Base-by-base conservation (phyloP, 306 rosid species). In the Fragaria vesca region DNA sequence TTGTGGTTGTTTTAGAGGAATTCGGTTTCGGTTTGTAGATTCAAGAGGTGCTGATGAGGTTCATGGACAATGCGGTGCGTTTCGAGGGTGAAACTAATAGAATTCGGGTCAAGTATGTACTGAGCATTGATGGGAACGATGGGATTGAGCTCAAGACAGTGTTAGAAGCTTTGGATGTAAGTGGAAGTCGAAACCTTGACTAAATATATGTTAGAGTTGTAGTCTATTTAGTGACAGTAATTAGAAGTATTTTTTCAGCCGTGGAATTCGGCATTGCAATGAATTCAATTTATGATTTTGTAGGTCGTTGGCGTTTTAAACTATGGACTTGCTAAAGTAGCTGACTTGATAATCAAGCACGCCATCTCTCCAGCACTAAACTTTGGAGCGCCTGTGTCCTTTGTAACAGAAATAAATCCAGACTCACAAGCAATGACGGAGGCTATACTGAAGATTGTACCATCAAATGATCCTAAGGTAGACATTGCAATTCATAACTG, bases 1-100 rank as follows among this genome's bases (percentile, higher is more conserved):
- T 80, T 90, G 86, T 90, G 87, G 86, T 89, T 92, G 74, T 78
- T 91, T 92, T 89, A 91, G 92, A 92, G 90, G 95, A 85, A 88
- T 91, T 88, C 90, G 87, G 79, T 88, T 91, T 94, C 89, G 91
- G 90, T 94, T 87, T 92, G 91, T 91, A 95, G 98, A 91, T 92
- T 88, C 98, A 95, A 92, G 97, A 84, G 76, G 80, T 85, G 86
- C 97, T 95, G 2, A 76, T 92, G 85, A 92, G 88, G 87, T 76
- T 85, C 79, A 81, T 95, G 87, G 91, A 84, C 79, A 87, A 86
- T 80, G 93, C 97, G 65, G 97, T 95, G 78, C 87, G 80, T 66
- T 95, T 88, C 79, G 93, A 95, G 61, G 84, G 66, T 69, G 87
- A 83, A 72, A 81, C 87, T 38, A 83, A 83, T 82, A 83, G 42